Conservation (phyloP, 352 stramenopile species). For the Globisporangium okanoganense region DNA sequence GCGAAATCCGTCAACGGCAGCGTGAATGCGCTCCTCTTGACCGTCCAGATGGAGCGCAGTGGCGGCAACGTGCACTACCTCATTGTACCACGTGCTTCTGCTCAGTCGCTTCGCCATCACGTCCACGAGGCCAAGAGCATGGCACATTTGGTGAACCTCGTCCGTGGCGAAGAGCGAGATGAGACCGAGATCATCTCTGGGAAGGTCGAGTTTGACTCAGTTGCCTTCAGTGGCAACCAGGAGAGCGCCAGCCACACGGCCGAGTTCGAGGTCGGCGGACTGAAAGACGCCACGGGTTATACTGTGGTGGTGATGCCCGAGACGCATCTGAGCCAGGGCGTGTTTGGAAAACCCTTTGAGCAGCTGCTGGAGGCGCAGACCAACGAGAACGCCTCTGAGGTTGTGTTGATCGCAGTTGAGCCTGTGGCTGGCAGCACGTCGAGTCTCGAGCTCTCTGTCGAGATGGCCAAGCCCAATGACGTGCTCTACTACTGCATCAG, state of each 20-base stretch:
- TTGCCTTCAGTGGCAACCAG: neutral
- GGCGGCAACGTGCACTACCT: conserved; percentile 58
- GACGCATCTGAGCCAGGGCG: conserved; percentile 52
- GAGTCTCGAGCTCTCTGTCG: conserved; percentile 35
- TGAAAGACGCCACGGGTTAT: conserved; percentile 49
- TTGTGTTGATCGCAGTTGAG: conserved; percentile 24
- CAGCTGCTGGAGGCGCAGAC: conserved; percentile 46
- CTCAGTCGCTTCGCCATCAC: conserved; percentile 17
- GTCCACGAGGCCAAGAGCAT: conserved; percentile 34
- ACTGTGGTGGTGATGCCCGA: conserved; percentile 57
- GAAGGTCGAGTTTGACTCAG: conserved; percentile 6
- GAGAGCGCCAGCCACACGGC: neutral
- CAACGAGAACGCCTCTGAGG: conserved; percentile 62
- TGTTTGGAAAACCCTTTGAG: conserved; percentile 46
- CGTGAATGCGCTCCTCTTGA: conserved; percentile 40
- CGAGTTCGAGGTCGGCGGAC: conserved; percentile 33
- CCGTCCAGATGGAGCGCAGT: conserved; percentile 30
- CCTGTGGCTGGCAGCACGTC: conserved; percentile 36
- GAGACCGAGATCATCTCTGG: conserved; percentile 12
- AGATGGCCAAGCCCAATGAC: conserved; percentile 61
- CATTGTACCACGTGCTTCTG: conserved; percentile 10
- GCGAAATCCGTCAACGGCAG: conserved; percentile 39
- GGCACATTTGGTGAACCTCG: conserved; percentile 22
- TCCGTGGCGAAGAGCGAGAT: conserved; percentile 11
- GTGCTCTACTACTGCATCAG: conserved; percentile 44